Percentiles rank a stretch among this genome's conserved stretches.
These are phyloP conservation scores for Cladophialophora yegresii DNA, from an alignment of 2,329 filamentous ascomycete genomes.

Conservation along the genomic window DNA sequence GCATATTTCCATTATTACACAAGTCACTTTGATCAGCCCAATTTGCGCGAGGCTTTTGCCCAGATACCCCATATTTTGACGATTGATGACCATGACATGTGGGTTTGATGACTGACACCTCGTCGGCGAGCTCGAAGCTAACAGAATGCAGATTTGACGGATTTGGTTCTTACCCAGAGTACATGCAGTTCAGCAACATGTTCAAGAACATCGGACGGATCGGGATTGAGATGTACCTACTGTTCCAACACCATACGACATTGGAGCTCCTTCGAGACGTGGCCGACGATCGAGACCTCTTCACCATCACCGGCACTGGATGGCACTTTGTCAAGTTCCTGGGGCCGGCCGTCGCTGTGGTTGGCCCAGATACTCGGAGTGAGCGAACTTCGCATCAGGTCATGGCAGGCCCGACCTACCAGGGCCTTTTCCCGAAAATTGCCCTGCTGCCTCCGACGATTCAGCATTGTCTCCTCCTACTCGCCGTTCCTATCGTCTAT, in stretches of 20 bases:
- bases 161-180: slow-evolving; percentile 94
- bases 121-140: not conserved
- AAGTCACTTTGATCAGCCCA: slow-evolving; percentile 95
- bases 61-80: slow-evolving; percentile 94
- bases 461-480: slow-evolving; percentile 95
- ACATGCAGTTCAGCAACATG: slow-evolving; percentile 96
- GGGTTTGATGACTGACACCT: slow-evolving; percentile 54
- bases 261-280: slow-evolving; percentile 89
- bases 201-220: slow-evolving; percentile 98
- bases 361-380: slow-evolving; percentile 87
- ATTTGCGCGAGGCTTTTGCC: slow-evolving; percentile 90
- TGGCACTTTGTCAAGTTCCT: slow-evolving; percentile 99
- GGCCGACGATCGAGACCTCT: slow-evolving; percentile 83
- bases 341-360: slow-evolving; percentile 83
- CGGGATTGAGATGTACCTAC: slow-evolving; percentile 93
- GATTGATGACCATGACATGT: slow-evolving; percentile 98
- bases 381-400: slow-evolving; percentile 89
- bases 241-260: slow-evolving; percentile 98
- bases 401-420: slow-evolving; percentile 93
- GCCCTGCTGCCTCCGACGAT: slow-evolving; percentile 87
- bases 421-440: slow-evolving; percentile 94
- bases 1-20: slow-evolving; percentile 99
- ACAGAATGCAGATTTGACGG: slow-evolving; percentile 75
- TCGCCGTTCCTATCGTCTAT: slow-evolving; percentile 87
- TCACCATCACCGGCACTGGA: slow-evolving; percentile 93